These are phyloP conservation scores for Botryotinia calthae DNA, from an alignment of 2,329 filamentous ascomycete genomes.

Conservation along the genomic window DNA sequence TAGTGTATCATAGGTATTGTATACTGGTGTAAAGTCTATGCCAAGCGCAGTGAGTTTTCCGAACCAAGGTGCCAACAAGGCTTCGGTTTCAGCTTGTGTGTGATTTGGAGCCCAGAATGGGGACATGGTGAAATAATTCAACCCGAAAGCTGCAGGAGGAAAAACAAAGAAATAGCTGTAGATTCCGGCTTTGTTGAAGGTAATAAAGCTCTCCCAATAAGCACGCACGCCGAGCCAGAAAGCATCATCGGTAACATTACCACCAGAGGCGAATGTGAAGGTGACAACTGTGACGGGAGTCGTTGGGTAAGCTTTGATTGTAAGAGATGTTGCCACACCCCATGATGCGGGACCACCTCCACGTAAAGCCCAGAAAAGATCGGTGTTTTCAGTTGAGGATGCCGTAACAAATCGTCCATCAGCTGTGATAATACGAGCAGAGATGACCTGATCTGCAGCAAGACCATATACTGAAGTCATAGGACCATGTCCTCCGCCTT, in stretches of 20 bases:
- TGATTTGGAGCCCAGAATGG: conserved; percentile 37
- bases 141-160: conserved; percentile 27
- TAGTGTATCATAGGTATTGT: conserved; percentile 34
- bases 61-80: conserved; percentile 41
- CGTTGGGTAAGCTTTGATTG: conserved; percentile 48
- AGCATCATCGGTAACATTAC: conserved; percentile 46
- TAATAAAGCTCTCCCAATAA: conserved; percentile 47
- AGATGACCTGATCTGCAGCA: conserved; percentile 52
- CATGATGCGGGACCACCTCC: conserved; percentile 46
- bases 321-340: conserved; percentile 57
- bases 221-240: conserved; percentile 52
- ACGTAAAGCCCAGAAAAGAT: conserved; percentile 32
- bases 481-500: conserved; percentile 59
- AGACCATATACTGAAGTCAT: conserved; percentile 54
- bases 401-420: conserved; percentile 28
- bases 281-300: conserved; percentile 40
- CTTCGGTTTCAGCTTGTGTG: conserved; percentile 31
- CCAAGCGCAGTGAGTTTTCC: conserved; percentile 38
- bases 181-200: conserved; percentile 40
- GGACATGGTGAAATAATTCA: conserved; percentile 15
- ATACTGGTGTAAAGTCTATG: conserved; percentile 30
- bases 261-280: conserved; percentile 48
- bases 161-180: conserved; percentile 36
- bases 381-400: conserved; percentile 25
- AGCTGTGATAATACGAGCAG: conserved; percentile 27